Evolutionary conservation across 164 flowering plant species (phyloP).

Genomic region (Liquidambar formosana): DNA sequence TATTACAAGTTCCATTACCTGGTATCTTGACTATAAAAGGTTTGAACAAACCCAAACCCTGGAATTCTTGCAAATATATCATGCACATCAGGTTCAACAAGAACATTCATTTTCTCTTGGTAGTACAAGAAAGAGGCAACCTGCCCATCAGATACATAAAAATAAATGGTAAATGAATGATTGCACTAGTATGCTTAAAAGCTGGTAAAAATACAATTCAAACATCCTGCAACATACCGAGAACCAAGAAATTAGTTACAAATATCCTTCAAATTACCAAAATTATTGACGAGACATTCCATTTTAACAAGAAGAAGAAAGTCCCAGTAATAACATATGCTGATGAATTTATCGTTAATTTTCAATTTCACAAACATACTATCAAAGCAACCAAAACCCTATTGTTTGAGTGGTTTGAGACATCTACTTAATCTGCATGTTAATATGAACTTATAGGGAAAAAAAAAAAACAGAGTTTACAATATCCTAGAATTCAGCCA

Average conservation of each 20-base stretch:
- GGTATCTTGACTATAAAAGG: constrained; percentile 93
- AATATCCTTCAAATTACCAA: not conserved
- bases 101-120: constrained; percentile 95
- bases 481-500: no score
- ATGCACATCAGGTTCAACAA: constrained; percentile 98
- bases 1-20: constrained; percentile 49
- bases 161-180: not conserved
- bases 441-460: no score
- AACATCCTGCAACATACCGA: not conserved
- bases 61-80: constrained; percentile 98
- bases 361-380: no score
- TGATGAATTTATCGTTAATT: no score
- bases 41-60: constrained; percentile 98
- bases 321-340: no score
- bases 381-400: no score
- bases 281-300: not conserved
- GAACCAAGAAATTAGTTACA: no score
- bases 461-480: no score
- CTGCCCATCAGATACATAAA: constrained; percentile 36
- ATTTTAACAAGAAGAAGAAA: no score
- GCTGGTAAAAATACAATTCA: not conserved
- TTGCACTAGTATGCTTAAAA: not conserved
- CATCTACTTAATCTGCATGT: no score
- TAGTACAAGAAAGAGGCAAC: constrained; percentile 84
- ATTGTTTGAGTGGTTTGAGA: no score